Base-by-base conservation (phyloP, 306 rosid genomes). In the Rubus parviflorus region DNA sequence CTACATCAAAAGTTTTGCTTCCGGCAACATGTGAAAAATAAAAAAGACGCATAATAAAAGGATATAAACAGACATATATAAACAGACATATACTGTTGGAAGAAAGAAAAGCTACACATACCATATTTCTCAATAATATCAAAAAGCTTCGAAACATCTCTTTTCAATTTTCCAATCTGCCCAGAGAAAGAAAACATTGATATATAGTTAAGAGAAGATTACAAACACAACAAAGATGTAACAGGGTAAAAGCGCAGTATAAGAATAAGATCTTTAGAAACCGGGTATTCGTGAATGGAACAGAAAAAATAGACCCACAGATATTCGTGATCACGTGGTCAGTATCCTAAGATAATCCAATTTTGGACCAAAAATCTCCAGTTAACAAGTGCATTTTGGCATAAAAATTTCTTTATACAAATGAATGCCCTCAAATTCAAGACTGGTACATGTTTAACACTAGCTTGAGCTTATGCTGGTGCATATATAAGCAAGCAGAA, bases 61-160 rank as follows among this genome's bases (percentile, higher is more conserved):
- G 53, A 22, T 40, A 17, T 68, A 20, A 79, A 23, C n/a, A 45
- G 68, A 53, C 70, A 63, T 75, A 17, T 19, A 17, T 68, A 20
- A 79, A 23, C n/a, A 45, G 68, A 53, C 70, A 63, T 75, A 17
- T 19, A 80, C 8, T 15, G 42, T 1, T 75, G 12, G 52, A 35
- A 69, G 51, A 79, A 61, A 86, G 65, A 58, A 52, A 65, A 77
- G 67, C 35, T 76, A 65, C 75, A 80, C 92, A n/a, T 88, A 96
- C 99, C 98, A 88, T 96, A 93, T 84, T 89, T 93, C 89, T 93
- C 96, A 78, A 93, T 81, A 81, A 91, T 90, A 88, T 93, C 99
- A 76, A 96, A 96, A 81, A 96, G 99, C 88, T 96, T 96, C 84
- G 85, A 67, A 77, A 93, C 81, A 78, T 93, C 99, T 77, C 78